Base-by-base conservation (phyloP, 306 rosid species). In the Amphicarpaea edgeworthii region DNA sequence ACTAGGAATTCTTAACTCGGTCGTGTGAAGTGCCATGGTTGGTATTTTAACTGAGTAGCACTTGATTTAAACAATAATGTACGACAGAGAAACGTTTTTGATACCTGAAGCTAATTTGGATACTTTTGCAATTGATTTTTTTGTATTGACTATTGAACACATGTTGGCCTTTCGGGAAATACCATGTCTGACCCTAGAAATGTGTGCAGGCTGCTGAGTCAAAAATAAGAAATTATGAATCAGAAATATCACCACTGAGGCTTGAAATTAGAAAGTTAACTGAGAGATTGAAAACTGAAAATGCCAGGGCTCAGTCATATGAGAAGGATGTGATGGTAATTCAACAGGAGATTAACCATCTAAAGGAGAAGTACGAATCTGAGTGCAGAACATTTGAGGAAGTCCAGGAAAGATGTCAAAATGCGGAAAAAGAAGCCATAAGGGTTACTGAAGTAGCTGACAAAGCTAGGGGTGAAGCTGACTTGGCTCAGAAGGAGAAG, bases 361-460 rank as follows among this genome's bases (percentile, higher is more conserved):
- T 92, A 70, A 91, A 87, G 84, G 88, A 92, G 76, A 90, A 87
- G 81, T 92, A 88, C 49, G 46, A 14, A 54, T 83, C 96, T 4
- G 90, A 90, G 66, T 88, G 86, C 76, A 79, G 65, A 51, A 82
- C 88, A 83, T 86, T 88, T 77, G 92, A 88, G 16, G 96, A 90
- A 77, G 83, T 90, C 41, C 87, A 88, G 79, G 87, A 83, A 77
- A 85, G 91, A 82, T 90, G 91, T 78, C 83, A 77, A 81, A 77
- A 71, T 72, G 93, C 92, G 15, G 96, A 90, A 79, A 85, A 76
- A 53, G 93, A 88, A 69, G 91, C 93, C 66, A 84, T 79, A 51
- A 84, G 91, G 79, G 96, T 90, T 23, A 83, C 85, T 83, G 90
- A 83, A 72, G 85, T 90, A 62, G 96, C 96, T 58, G 92, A 92